phyloP scores from a whole-genome alignment of 345 rosid genomes.

The Citrus sinensis region DVS_A1.0 CM039166.1:17005001-17005500 shows the following conservation, averaged over 20 bases:
- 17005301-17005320: not conserved
- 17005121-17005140: no score
- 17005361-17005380: slow-evolving; percentile 52
- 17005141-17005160: no score
- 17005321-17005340: not conserved
- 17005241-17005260: slow-evolving; percentile 5
- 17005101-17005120: no score
- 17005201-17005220: not conserved
- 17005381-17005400: slow-evolving; percentile 88
- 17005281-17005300: not conserved
- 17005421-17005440: slow-evolving; percentile 95
- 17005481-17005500: slow-evolving; percentile 72
- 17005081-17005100: no score
- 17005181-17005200: not conserved
- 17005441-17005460: slow-evolving; percentile 89
- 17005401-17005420: slow-evolving; percentile 82
- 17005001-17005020: no score
- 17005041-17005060: no score
- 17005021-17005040: no score
- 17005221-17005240: not conserved
- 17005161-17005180: not conserved
- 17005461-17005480: slow-evolving; percentile 74
- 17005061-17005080: no score
- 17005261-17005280: slow-evolving; percentile 3
- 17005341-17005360: not conserved